A percentile compares a stretch with the other conserved stretches of the same genome.
Conservation (phyloP, 257 asterid species). For the Solanum appendiculatum region DNA sequence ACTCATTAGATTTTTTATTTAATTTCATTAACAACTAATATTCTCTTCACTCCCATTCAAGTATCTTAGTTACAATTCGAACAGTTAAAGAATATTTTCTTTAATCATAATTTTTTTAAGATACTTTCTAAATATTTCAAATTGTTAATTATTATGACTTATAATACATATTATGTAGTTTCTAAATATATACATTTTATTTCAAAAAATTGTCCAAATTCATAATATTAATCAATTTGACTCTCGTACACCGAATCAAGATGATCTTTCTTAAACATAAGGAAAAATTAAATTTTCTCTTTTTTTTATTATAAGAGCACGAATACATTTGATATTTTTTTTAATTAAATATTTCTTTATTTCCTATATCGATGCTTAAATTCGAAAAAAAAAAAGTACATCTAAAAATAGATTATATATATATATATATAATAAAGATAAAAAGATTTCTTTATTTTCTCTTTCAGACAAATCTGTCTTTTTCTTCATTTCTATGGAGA, state of each 20-base stretch:
- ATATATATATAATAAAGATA: background rate
- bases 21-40: background rate
- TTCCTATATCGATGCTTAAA: background rate
- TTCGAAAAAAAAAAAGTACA: background rate
- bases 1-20: background rate
- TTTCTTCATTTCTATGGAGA: background rate
- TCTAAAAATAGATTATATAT: background rate
- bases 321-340: background rate
- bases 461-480: background rate
- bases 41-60: rapidly evolving
- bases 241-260: background rate
- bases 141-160: background rate
- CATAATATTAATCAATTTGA: background rate
- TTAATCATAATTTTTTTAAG: background rate
- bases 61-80: background rate
- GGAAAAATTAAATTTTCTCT: background rate
- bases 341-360: background rate
- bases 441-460: background rate
- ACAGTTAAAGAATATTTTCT: background rate
- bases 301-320: background rate
- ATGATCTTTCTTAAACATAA: background rate
- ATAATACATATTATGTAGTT: background rate
- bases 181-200: background rate
- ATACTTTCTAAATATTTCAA: background rate
- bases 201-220: background rate